A percentile compares a stretch with the other conserved stretches of the same genome.
phyloP scores from a whole-genome alignment of 2,329 filamentous ascomycete species.

The Monosporascus sp. region DNA sequence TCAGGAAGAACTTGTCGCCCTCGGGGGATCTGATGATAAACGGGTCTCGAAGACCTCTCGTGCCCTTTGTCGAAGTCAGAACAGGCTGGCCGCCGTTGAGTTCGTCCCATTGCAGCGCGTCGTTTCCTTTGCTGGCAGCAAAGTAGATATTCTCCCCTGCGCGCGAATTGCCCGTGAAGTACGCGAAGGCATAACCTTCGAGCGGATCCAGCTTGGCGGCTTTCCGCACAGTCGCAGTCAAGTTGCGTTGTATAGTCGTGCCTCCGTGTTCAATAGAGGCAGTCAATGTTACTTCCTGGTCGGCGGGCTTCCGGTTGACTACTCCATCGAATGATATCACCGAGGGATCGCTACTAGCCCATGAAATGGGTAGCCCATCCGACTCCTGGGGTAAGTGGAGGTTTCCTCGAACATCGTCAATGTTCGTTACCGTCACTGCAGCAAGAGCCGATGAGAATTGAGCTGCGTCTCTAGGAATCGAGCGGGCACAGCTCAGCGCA shows the following conservation, averaged over 20 bases:
- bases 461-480: not conserved
- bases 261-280: conserved; percentile 26
- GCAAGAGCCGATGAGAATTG: conserved; percentile 9
- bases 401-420: conserved; percentile 34
- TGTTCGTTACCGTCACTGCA: conserved; percentile 25
- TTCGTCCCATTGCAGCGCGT: conserved; percentile 46
- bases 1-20: conserved; percentile 45
- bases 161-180: conserved; percentile 41
- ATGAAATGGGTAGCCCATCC: conserved; percentile 27
- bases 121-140: conserved; percentile 46
- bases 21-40: conserved; percentile 47
- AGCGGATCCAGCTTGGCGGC: conserved; percentile 1
- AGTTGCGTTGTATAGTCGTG: conserved; percentile 20
- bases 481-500: not conserved
- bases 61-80: conserved; percentile 40
- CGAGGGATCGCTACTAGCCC: conserved; percentile 28
- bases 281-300: conserved; percentile 28
- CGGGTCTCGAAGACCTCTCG: conserved; percentile 45
- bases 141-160: conserved; percentile 48
- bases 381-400: conserved; percentile 27
- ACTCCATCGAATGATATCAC: conserved; percentile 30
- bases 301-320: conserved; percentile 25
- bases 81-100: conserved; percentile 43
- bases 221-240: conserved; percentile 22
- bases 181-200: conserved; percentile 46